Percentiles rank a stretch among this genome's conserved stretches.
These are phyloP conservation scores for Graphilbum fragrans DNA, from an alignment of 2,329 filamentous ascomycete genomes.

Conservation along the genomic window DNA sequence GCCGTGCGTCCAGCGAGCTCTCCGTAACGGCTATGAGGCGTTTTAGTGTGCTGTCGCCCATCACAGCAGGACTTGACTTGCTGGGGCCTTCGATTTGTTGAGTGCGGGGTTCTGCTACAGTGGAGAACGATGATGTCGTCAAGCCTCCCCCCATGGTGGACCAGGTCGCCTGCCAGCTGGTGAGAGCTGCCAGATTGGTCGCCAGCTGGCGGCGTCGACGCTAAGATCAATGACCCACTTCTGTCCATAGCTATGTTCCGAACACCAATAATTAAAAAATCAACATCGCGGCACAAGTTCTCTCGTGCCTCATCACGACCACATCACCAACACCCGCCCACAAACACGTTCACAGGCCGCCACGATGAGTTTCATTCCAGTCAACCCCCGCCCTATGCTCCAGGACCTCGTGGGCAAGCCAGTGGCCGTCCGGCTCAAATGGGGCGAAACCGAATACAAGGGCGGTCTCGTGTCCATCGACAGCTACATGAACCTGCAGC, in stretches of 20 bases:
- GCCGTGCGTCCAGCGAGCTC: no score
- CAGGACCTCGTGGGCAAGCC: slow-evolving; percentile 87
- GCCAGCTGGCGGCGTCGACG: no score
- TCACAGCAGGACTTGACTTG: no score
- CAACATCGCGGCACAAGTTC: neutral
- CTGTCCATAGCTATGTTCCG: neutral
- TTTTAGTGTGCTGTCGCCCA: neutral
- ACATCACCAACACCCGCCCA: neutral
- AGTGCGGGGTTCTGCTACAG: no score
- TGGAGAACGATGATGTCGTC: no score
- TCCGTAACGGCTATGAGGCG: neutral
- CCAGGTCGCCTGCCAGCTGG: no score
- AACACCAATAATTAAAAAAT: slow-evolving; percentile 3
- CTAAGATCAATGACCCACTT: neutral
- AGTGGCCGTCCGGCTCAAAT: slow-evolving; percentile 88
- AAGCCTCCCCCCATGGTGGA: no score
- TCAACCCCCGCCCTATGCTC: slow-evolving; percentile 95
- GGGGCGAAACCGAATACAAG: slow-evolving; percentile 96
- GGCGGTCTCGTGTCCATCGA: slow-evolving; percentile 80
- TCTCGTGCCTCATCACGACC: neutral
- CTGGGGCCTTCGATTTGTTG: no score
- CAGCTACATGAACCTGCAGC: slow-evolving; percentile 98
- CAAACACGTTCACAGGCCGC: neutral
- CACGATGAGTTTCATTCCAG: slow-evolving; percentile 55
- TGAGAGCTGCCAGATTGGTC: no score